Conservation (phyloP, 495 filamentous ascomycete genomes). For the Penicillium goetzii region DNA sequence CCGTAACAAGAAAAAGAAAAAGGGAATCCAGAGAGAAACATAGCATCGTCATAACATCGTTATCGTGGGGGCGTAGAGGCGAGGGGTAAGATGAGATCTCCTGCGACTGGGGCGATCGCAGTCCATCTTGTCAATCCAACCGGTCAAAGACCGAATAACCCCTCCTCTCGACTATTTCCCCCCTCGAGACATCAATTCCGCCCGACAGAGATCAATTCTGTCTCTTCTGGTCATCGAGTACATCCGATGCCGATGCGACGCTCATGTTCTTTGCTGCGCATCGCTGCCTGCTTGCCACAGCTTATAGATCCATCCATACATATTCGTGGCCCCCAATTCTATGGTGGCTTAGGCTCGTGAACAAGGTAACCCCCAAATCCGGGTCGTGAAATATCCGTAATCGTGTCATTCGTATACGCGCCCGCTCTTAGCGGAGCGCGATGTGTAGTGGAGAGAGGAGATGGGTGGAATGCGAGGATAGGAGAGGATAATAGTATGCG, state of each 20-base stretch:
- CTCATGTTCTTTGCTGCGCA: background rate
- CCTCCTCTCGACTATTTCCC: background rate
- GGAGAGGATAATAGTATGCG: conserved; percentile 4
- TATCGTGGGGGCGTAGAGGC: conserved; percentile 4
- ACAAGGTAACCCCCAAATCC: background rate
- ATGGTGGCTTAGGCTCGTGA: background rate
- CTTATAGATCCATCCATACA: background rate
- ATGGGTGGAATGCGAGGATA: background rate
- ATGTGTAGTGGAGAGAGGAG: conserved; percentile 1
- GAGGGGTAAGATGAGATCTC: conserved; percentile 1
- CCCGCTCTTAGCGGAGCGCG: background rate
- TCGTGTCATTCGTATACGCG: conserved; percentile 21
- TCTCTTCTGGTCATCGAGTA: background rate
- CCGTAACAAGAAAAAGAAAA: background rate
- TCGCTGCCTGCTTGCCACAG: background rate
- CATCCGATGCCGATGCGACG: background rate
- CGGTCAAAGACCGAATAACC: conserved; percentile 13
- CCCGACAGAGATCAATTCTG: background rate
- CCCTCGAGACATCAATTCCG: conserved; percentile 3
- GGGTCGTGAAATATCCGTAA: conserved; percentile 22
- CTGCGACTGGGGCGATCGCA: conserved; percentile 13
- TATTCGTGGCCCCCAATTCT: background rate
- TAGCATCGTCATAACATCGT: conserved; percentile 19
- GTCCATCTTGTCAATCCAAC: conserved; percentile 17
- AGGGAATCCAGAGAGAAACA: background rate